phyloP scores from a whole-genome alignment of 2,329 filamentous ascomycete species.

The Penicillium sclerotiorum region DNA sequence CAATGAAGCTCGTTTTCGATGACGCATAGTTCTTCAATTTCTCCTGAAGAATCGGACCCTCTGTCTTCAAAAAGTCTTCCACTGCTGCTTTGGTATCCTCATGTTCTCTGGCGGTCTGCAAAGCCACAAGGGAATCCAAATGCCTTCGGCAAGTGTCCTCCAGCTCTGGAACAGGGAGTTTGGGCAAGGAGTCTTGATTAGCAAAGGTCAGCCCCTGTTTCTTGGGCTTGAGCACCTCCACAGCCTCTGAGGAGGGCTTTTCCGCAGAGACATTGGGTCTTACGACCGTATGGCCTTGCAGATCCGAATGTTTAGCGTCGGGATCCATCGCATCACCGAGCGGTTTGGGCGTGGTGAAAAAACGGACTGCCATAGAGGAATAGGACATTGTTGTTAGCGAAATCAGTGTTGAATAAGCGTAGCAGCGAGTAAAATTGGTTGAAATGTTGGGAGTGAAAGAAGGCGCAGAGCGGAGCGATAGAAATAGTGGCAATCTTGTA shows the following conservation, averaged over 20 bases:
- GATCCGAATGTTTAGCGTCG: conserved; percentile 9
- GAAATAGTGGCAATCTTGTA: conserved; percentile 91
- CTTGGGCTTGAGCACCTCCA: conserved; percentile 33
- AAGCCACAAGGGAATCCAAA: conserved; percentile 73
- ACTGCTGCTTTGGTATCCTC: conserved; percentile 79
- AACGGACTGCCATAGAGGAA: conserved; percentile 66
- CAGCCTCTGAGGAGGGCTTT: conserved; percentile 11
- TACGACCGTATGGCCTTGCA: conserved; percentile 24
- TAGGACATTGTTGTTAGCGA: conserved; percentile 61
- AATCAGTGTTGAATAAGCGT: conserved; percentile 52
- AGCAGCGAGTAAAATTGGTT: conserved; percentile 75
- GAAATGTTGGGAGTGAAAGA: conserved; percentile 78
- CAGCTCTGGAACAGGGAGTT: conserved; percentile 89
- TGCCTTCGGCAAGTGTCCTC: conserved; percentile 78
- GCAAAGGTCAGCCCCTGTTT: conserved; percentile 82
- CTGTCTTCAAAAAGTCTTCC: conserved; percentile 76
- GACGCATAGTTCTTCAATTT: conserved; percentile 87
- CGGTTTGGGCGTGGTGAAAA: conserved; percentile 71
- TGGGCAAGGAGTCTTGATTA: conserved; percentile 83
- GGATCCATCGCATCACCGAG: conserved; percentile 68
- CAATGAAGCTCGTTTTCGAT: conserved; percentile 93
- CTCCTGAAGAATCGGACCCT: conserved; percentile 84
- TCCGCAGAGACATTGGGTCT: conserved; percentile 24
- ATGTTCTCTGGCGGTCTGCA: conserved; percentile 81
- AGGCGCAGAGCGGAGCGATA: conserved; percentile 87